These are phyloP conservation scores for Salvia miltiorrhiza DNA, from an alignment of 257 asterid genomes.

Conservation along the genomic window DNA sequence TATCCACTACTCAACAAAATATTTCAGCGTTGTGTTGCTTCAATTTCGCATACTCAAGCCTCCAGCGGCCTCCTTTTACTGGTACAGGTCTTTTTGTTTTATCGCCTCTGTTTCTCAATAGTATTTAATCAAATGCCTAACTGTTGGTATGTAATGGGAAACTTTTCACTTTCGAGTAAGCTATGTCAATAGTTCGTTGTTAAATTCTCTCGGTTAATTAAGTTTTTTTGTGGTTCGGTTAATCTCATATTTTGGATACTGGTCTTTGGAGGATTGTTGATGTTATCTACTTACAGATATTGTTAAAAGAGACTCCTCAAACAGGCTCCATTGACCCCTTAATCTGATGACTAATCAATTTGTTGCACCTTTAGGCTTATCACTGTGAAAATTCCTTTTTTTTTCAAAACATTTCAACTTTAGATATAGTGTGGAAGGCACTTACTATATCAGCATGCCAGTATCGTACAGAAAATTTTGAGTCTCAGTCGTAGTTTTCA, in stretches of 20 bases:
- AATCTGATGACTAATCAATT: neutral
- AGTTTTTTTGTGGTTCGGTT: neutral
- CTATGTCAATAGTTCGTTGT: neutral
- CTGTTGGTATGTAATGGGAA: neutral
- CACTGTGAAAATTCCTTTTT: neutral
- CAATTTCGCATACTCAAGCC: constrained; percentile 65
- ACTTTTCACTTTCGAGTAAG: neutral
- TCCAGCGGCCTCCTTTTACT: constrained; percentile 74
- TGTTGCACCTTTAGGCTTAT: neutral
- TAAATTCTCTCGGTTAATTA: neutral
- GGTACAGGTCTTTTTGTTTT: constrained; percentile 34
- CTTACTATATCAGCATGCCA: neutral
- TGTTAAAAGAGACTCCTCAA: neutral
- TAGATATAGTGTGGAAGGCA: neutral
- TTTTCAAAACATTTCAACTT: neutral
- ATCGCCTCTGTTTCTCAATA: neutral
- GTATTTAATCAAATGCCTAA: neutral
- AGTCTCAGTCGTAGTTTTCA: neutral
- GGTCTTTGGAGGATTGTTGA: neutral
- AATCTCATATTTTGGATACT: neutral
- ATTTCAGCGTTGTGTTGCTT: constrained; percentile 72
- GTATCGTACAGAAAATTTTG: neutral
- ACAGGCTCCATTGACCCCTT: neutral
- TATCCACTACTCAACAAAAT: constrained; percentile 81
- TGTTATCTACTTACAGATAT: neutral